Conservation (phyloP, 192 early-diverging fungal genomes). For the Rhizoclosmatium sp. region DNA sequence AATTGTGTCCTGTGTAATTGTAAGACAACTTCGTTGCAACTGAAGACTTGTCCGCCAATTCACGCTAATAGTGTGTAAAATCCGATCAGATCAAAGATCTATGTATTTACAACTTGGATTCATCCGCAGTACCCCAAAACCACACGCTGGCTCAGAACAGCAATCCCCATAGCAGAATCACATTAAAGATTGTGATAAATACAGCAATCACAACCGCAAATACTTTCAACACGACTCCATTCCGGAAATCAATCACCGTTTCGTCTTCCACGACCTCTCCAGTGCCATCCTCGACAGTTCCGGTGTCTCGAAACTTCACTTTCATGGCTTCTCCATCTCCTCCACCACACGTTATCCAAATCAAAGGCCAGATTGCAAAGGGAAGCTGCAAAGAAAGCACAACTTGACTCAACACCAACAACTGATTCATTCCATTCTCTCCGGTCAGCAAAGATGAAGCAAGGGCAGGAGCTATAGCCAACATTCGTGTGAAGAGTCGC, state of each 20-base stretch:
- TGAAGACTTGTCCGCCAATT: too few relatives aligned
- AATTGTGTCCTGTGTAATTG: too few relatives aligned
- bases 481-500: constrained; percentile 69
- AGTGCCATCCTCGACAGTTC: background rate
- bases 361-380: constrained; percentile 82
- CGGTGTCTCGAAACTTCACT: background rate
- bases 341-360: constrained; percentile 66
- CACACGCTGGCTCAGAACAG: background rate
- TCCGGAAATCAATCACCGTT: constrained; percentile 16
- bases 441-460: constrained; percentile 69
- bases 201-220: constrained; percentile 32
- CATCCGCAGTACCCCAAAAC: too few relatives aligned
- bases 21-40: too few relatives aligned
- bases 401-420: constrained; percentile 81
- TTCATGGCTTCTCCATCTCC: constrained; percentile 24
- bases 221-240: constrained; percentile 15
- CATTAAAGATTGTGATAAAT: constrained; percentile 49
- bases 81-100: too few relatives aligned
- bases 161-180: constrained; percentile 43
- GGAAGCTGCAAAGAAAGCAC: constrained; percentile 80
- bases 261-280: constrained; percentile 10
- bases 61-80: too few relatives aligned
- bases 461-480: constrained; percentile 80
- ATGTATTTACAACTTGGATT: too few relatives aligned
- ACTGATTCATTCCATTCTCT: constrained; percentile 63